A percentile compares a stretch with the other conserved stretches of the same genome.
Conservation (phyloP, 495 filamentous ascomycete species). For the Penicillium roqueforti region DNA sequence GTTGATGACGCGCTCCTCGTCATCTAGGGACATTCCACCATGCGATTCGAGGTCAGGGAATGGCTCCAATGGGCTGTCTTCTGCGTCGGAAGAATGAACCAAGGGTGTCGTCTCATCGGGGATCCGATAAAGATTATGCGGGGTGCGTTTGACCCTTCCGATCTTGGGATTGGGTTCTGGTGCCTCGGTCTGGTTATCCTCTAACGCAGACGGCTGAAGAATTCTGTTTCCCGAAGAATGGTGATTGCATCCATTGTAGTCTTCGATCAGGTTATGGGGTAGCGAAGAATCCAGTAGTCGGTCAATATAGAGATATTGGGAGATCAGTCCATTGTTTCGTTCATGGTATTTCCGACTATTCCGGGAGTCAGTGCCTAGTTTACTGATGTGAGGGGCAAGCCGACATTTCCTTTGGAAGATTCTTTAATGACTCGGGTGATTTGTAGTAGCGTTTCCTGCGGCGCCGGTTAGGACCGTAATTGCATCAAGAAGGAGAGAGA, state of each 20-base stretch:
- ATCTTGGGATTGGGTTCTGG: constrained; percentile 5
- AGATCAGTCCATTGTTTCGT: constrained; percentile 74
- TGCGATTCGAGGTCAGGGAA: constrained; percentile 37
- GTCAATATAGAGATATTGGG: constrained; percentile 89
- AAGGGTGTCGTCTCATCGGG: constrained; percentile 68
- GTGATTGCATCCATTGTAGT: constrained; percentile 52
- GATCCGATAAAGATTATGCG: constrained; percentile 74
- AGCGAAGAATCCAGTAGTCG: constrained; percentile 84
- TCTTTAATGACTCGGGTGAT: constrained; percentile 25
- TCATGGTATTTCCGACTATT: constrained; percentile 70
- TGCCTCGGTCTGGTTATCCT: constrained; percentile 17
- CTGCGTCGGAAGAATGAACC: constrained; percentile 28
- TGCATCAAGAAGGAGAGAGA: background rate
- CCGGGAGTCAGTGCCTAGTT: background rate
- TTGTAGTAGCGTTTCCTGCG: constrained; percentile 36
- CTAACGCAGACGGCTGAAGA: background rate
- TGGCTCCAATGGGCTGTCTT: constrained; percentile 22
- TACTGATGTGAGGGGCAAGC: background rate
- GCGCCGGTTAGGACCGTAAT: background rate
- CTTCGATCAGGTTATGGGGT: constrained; percentile 79
- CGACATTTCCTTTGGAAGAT: constrained; percentile 30
- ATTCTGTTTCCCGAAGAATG: constrained; percentile 21
- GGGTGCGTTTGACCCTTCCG: constrained; percentile 67
- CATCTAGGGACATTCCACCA: constrained; percentile 54
- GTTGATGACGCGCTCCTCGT: constrained; percentile 61